Evolutionary conservation across 192 early-diverging fungal genomes (phyloP), one percentile per base, ranked within the genome.

Genomic region (Mortierella hygrophila): DNA sequence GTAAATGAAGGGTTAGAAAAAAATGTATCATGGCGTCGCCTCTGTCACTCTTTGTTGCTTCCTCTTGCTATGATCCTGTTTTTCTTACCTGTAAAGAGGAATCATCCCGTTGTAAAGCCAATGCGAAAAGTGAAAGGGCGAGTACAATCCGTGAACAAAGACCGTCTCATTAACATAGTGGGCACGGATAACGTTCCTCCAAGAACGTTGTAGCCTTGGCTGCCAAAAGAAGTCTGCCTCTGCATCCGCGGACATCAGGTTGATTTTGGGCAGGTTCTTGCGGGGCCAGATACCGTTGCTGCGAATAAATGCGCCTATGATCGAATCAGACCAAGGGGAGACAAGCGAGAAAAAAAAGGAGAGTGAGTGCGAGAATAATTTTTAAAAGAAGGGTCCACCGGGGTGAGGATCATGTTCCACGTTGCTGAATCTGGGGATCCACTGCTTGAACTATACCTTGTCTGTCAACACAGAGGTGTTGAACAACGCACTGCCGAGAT

Each of bases 21-120:
- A 1, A 1, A 38, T 3, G 38, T 38, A 38, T 38, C 4, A 38
- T 38, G 4, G 4, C 38, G 38, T 38, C 38, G 38, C 38, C 38
- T 1, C 38, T 38, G 38, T 38, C 1, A 38, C 4, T 1, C 38
- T 38, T 38, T 38, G 38, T 38, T 38, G 38, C 38, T 3, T 38
- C 38, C 4, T 4, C 38, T 4, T 4, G 1, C 38, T 38, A 38
- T 3, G 4, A 1, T 38, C 38, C 38, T 42, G 16, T 42, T 40
- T 11, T n/a, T n/a, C n/a, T 68, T 76, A 82, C 85, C 77, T 82
- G 73, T 82, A 91, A 0, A 91, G 73, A 60, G 89, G 91, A 16
- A 89, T 81, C 77, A 91, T 81, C 0, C 91, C 89, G 76, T 91
- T 91, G 46, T 81, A 91, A 11, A 91, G 57, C 75, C 77, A 88